Base-by-base conservation (phyloP, 805 yeast species). In the Yarrowia osloensis region DNA sequence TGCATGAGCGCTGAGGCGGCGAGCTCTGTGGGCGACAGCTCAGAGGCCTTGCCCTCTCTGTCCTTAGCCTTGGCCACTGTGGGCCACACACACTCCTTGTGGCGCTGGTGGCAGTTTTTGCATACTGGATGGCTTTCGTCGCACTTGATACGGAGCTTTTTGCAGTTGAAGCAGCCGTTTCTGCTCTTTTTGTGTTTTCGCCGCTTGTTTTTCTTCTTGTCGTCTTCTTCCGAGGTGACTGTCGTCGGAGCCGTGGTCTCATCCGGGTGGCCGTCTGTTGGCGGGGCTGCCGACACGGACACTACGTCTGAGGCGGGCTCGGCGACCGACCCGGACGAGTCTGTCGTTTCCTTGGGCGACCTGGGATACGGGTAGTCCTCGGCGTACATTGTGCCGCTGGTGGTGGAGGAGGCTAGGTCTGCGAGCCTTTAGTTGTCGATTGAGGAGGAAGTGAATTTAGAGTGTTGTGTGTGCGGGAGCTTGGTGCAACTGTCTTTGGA, bases 141-240 rank as follows among this genome's bases (percentile, higher is more conserved):
- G 67, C 74, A 72, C 67, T 71, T 72, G 46, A 72, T 70, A 8
- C 74, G 66, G 39, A 71, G 65, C 22, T 67, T 65, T 50, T 72
- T 72, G 65, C 74, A 72, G 62, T 70, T 70, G 29, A 59, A 33
- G 47, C 74, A 72, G 31, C 74, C 74, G 67, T 70, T 71, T 21
- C 73, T 61, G 40, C 71, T 68, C 61, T 72, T 72, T n/a, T 71
- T 69, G 52, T 72, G 74, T 19, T 70, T 52, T 28, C 69, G 49
- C 2, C 74, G 66, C 66, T 62, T 57, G 49, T 70, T 68, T 42
- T 67, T 68, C 49, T 39, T 62, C 44, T 46, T 42, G 40, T 61
- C 66, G 52, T 57, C 63, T 12, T 57, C 66, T 11, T 31, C 65
- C 13, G 61, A 33, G n/a, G 26, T 49, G n/a, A 24, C 44, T 24